A percentile compares a stretch with the other conserved stretches of the same genome.
phyloP scores from a whole-genome alignment of 1,284 basidiomycete species.

The Ganoderma meredithae region DNA sequence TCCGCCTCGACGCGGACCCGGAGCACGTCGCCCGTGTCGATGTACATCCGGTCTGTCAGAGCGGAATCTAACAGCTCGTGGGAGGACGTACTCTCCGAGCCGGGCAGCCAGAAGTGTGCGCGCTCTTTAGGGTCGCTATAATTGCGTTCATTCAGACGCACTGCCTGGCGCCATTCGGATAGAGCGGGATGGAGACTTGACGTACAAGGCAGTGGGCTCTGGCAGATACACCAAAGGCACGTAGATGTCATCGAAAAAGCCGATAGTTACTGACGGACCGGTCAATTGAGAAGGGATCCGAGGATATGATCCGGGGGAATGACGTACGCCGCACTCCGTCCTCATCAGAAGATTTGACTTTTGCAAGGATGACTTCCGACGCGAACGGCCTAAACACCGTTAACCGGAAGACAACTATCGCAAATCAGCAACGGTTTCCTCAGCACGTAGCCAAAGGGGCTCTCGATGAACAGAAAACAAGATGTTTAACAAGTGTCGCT shows the following conservation, averaged over 20 bases:
- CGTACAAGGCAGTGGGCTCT: conserved; percentile 81
- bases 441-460: neutral
- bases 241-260: conserved; percentile 96
- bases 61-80: conserved; percentile 76
- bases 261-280: conserved; percentile 73
- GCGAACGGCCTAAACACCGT: conserved; percentile 93
- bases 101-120: conserved; percentile 82
- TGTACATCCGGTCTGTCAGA: conserved; percentile 80
- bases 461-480: neutral
- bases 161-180: conserved; percentile 5
- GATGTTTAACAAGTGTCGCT: neutral
- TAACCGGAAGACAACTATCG: conserved; percentile 85
- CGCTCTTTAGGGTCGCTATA: conserved; percentile 82
- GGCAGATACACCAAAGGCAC: conserved; percentile 78
- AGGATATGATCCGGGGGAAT: neutral
- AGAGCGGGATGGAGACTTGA: conserved; percentile 18
- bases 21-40: conserved; percentile 85
- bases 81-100: conserved; percentile 60
- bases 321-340: conserved; percentile 82
- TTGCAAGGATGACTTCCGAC: conserved; percentile 90
- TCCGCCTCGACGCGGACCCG: conserved; percentile 89
- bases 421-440: neutral
- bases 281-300: conserved; percentile 13
- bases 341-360: conserved; percentile 85
- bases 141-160: neutral